phyloP scores from a whole-genome alignment of 345 rosid genomes.

The Rhodamnia argentea region DNA sequence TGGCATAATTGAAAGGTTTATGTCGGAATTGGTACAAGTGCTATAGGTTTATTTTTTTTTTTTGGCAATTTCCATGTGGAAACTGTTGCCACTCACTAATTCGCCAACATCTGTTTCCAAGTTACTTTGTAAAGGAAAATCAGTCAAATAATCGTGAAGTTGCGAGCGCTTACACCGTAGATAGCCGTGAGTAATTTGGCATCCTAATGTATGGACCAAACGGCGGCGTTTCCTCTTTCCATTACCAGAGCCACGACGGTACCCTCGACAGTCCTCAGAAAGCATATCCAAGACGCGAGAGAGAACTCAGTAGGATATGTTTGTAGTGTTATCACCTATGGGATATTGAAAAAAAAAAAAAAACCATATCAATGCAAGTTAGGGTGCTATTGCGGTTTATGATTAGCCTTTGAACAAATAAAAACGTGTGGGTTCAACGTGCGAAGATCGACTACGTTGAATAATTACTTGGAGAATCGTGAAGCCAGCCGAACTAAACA shows the following conservation, averaged over 20 bases:
- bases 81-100: too few relatives aligned
- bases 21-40: too few relatives aligned
- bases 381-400: not conserved
- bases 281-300: slow-evolving; percentile 81
- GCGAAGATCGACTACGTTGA: not conserved
- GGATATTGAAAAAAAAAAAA: not conserved
- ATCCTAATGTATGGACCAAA: slow-evolving; percentile 75
- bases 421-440: not conserved
- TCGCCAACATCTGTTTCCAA: not conserved
- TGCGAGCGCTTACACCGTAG: slow-evolving; percentile 56
- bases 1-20: too few relatives aligned
- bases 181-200: slow-evolving; percentile 55
- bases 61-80: too few relatives aligned
- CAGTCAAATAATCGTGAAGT: not conserved
- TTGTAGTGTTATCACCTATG: slow-evolving; percentile 57
- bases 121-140: not conserved
- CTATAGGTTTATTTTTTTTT: too few relatives aligned
- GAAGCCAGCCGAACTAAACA: slow-evolving; percentile 77
- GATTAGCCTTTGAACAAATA: not conserved
- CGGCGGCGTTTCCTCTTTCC: slow-evolving; percentile 55
- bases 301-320: slow-evolving; percentile 77
- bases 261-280: slow-evolving; percentile 78
- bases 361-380: not conserved
- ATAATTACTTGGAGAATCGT: slow-evolving; percentile 41
- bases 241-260: slow-evolving; percentile 46